Evolutionary conservation across 2,329 filamentous ascomycete species (phyloP).

Genomic region (Cryphonectria nitschkei): DNA sequence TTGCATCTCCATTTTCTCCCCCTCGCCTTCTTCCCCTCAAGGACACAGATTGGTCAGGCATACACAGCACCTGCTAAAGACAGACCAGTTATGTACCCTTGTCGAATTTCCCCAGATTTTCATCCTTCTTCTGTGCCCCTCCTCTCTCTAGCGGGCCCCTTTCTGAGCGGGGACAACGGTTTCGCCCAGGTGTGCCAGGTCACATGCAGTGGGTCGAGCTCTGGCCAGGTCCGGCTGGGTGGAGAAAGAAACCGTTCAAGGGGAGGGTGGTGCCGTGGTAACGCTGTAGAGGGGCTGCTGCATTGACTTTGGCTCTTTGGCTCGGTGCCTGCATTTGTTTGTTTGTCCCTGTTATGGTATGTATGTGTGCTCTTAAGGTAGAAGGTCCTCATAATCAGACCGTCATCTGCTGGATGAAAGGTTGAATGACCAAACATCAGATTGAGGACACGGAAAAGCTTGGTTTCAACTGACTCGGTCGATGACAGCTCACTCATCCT

Average conservation of each 20-base stretch:
- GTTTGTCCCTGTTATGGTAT: constrained; percentile 16
- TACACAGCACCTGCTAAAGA: background rate
- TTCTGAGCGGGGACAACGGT: constrained; percentile 5
- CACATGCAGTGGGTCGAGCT: background rate
- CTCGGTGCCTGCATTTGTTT: constrained; percentile 17
- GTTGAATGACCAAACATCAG: background rate
- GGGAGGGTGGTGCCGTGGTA: background rate
- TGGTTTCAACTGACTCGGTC: background rate
- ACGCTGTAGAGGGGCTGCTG: background rate
- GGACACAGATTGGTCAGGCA: background rate
- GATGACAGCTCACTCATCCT: too few species aligned
- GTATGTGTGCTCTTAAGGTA: constrained; percentile 7
- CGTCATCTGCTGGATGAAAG: constrained; percentile 4
- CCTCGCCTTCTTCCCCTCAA: background rate
- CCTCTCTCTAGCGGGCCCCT: background rate
- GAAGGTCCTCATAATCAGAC: constrained; percentile 22
- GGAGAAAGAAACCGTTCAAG: background rate
- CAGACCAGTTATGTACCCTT: constrained; percentile 13
- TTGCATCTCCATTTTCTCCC: too few species aligned
- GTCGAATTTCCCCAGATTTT: constrained; percentile 17
- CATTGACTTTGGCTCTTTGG: background rate
- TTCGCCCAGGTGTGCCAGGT: background rate
- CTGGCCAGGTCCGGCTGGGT: constrained; percentile 1
- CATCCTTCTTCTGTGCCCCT: background rate
- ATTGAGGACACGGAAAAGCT: background rate